These are phyloP conservation scores for Lachancea nothofagi DNA, from an alignment of 805 yeast genomes.

Conservation along the genomic window DNA sequence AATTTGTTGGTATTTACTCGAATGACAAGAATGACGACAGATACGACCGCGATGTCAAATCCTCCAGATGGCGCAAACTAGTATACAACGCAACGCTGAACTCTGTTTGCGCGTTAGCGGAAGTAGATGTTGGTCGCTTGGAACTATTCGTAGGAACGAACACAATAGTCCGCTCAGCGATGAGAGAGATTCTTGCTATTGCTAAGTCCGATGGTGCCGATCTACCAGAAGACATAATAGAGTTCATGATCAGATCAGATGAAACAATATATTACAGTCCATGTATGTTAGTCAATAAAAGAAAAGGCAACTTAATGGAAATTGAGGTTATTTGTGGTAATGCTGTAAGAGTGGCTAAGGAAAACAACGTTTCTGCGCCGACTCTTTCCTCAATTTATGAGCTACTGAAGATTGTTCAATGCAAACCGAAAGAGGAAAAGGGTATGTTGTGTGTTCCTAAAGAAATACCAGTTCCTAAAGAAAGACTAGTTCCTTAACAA, in stretches of 20 bases:
- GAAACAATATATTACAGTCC: conserved; percentile 58
- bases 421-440: conserved; percentile 50
- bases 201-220: conserved; percentile 65
- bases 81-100: conserved; percentile 66
- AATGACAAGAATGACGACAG: conserved; percentile 38
- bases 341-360: conserved; percentile 46
- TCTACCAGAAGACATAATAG: conserved; percentile 44
- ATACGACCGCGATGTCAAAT: conserved; percentile 43
- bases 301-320: conserved; percentile 64
- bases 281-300: conserved; percentile 64
- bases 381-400: conserved; percentile 51
- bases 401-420: conserved; percentile 57
- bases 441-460: conserved; percentile 44
- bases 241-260: conserved; percentile 49
- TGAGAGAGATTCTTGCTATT: conserved; percentile 57
- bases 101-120: conserved; percentile 53
- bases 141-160: conserved; percentile 40
- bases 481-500: no score
- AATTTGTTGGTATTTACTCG: conserved; percentile 42
- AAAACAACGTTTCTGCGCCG: conserved; percentile 50
- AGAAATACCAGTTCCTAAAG: no score
- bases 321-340: conserved; percentile 69
- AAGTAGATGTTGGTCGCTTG: conserved; percentile 52
- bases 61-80: conserved; percentile 58
- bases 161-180: conserved; percentile 49